Conservation (phyloP, 352 stramenopile species). For the Phytophthora uliginosa region DNA sequence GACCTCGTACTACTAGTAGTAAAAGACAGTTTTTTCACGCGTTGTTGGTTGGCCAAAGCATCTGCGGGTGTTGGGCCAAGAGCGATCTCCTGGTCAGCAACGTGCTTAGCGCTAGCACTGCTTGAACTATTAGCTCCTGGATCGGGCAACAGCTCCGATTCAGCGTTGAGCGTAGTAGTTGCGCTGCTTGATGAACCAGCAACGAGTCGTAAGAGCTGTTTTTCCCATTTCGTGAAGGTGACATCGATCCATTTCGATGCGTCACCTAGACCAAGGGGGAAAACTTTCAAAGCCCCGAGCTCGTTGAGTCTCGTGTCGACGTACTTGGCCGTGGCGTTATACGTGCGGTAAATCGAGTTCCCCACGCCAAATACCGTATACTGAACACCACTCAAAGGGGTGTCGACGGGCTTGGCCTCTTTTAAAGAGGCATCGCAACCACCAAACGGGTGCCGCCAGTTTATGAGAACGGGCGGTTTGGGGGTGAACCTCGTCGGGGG, state of each 20-base stretch:
- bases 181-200: neutral
- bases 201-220: neutral
- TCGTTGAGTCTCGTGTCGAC: conserved; percentile 84
- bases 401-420: neutral
- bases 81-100: neutral
- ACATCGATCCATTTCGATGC: conserved; percentile 87
- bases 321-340: conserved; percentile 94
- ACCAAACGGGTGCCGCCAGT: conserved; percentile 19
- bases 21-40: neutral
- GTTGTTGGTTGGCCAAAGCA: conserved; percentile 50
- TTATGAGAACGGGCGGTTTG: neutral
- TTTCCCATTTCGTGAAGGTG: conserved; percentile 43
- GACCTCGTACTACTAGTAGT: neutral
- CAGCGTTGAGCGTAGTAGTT: neutral
- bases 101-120: neutral
- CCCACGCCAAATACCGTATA: conserved; percentile 92
- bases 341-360: conserved; percentile 96
- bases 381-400: conserved; percentile 19
- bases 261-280: conserved; percentile 86
- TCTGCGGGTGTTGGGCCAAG: conserved; percentile 56
- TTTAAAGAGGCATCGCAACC: neutral
- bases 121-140: neutral
- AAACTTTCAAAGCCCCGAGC: conserved; percentile 56
- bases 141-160: neutral
- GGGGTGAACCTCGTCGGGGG: neutral